Evolutionary conservation across 2,329 filamentous ascomycete species (phyloP).

Genomic region (Scedosporium apiospermum): DNA sequence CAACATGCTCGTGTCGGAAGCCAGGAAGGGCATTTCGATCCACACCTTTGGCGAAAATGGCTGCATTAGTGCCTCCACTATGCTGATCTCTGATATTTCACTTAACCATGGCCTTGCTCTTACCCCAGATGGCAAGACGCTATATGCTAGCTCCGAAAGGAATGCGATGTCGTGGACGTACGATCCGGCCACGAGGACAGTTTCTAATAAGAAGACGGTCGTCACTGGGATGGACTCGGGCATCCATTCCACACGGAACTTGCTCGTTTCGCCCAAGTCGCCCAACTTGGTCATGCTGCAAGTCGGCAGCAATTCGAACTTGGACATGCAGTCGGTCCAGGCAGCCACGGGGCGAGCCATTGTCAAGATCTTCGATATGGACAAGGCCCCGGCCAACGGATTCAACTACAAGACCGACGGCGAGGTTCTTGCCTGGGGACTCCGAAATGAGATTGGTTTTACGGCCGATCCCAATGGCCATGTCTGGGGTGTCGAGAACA

Average conservation of each 20-base stretch:
- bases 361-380: conserved; percentile 32
- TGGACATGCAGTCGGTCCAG: conserved; percentile 24
- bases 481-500: conserved; percentile 41
- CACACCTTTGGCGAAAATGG: conserved; percentile 29
- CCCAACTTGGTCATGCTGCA: conserved; percentile 28
- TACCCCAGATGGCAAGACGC: conserved; percentile 26
- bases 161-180: conserved; percentile 49
- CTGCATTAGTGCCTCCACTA: conserved; percentile 26
- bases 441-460: conserved; percentile 57
- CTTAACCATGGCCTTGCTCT: conserved; percentile 32
- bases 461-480: conserved; percentile 33
- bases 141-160: conserved; percentile 28
- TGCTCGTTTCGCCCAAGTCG: conserved; percentile 23
- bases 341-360: conserved; percentile 20
- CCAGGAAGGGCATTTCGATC: conserved; percentile 24
- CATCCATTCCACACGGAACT: conserved; percentile 27
- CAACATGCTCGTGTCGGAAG: conserved; percentile 27
- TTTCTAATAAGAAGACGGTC: conserved; percentile 30
- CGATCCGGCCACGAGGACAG: conserved; percentile 35
- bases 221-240: conserved; percentile 27
- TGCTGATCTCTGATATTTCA: conserved; percentile 22
- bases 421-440: conserved; percentile 27
- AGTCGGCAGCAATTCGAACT: conserved; percentile 28
- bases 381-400: conserved; percentile 22
- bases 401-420: conserved; percentile 29